Evolutionary conservation across 169 alveolate genomes (phyloP), one percentile per base, ranked within the genome.

Genomic region (Cryptosporidium ryanae): DNA sequence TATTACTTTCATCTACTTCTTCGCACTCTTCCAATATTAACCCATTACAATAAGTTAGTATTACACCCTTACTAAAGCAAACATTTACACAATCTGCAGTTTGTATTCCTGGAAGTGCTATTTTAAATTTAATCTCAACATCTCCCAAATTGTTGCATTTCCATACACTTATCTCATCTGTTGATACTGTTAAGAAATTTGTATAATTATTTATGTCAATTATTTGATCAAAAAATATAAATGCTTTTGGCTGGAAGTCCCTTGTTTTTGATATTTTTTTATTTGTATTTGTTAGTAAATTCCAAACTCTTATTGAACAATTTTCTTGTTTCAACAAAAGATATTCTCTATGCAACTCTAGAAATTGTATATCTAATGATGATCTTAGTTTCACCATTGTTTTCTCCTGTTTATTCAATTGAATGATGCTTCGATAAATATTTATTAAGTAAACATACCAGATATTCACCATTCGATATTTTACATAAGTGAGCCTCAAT

Each of bases 41-140:
- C 15, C 87, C 76, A 55, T 61, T 76, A 27, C 87, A 59, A 38
- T 76, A 76, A n/a, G 87, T 61, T 70, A 76, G 57, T 23, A 76
- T 76, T 59, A 76, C 61, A 10, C 87, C 87, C 38, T 76, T 76
- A 8, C 71, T 76, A 46, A 38, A 76, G 21, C 87, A 76, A 31
- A 76, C 87, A 59, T 76, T 76, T 17, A 76, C 87, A 76, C 87
- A 76, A 23, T 76, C 87, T 13, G 87, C 87, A 15, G 87, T 76
- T 44, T 76, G 68, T 76, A 76, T 76, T n/a, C 87, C 87, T 55
- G 87, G 87, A 8, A 76, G 25, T 32, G 61, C 21, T 18, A 76
- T 76, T 34, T 25, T 76, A 34, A 76, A 76, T 76, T 76, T 76
- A 43, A 59, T 38, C 23, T 76, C 87, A 17, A 76, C 71, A 27